Base-by-base conservation (phyloP, 495 filamentous ascomycete species). In the Xylaria bambusicola region DNA sequence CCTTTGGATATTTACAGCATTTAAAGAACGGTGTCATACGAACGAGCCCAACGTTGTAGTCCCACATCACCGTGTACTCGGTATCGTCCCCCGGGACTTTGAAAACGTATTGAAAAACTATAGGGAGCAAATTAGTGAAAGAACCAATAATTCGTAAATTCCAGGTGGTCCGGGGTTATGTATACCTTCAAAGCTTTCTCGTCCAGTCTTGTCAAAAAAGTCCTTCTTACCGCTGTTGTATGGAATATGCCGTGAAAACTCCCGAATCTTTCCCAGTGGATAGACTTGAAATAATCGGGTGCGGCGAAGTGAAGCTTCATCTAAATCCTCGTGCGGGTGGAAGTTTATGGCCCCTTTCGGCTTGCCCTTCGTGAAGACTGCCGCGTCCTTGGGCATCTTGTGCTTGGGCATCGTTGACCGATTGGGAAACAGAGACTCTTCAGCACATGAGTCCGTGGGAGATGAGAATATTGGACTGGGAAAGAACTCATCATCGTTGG, bases 21-120 rank as follows among this genome's bases (percentile, higher is more conserved):
- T 96, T 96, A 82, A 98, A 98, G 67, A 98, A 89, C 41, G 91
- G 89, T 6, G 94, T 97, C 67, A 93, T 93, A 58, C 93, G 86
- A 51, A 97, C 93, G 24, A 97, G 87, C n/a, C 94, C 94, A 56
- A 93, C 86, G 60, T 92, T 92, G 72, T 97, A 97, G 71, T 98
- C 94, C 94, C 94, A 98, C 86, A 96, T 91, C 23, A 98, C 85
- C 6, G 79, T 83, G 77, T 91, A 92, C 48, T 78, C 71, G 61
- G 79, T 82, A 6, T 86, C 83, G 38, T 91, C 82, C 10, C 77
- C 85, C 6, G 88, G 87, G 21, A 87, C 69, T 65, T 84, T 83
- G 76, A 96, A 98, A n/a, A 81, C 86, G 73, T 98, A 98, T 58
- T 93, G 86, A 72, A 93, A 97, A 5, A 95, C 94, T 97, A 58